Conservation (phyloP, 805 yeast genomes). For the Starmerella etchellsii region DNA sequence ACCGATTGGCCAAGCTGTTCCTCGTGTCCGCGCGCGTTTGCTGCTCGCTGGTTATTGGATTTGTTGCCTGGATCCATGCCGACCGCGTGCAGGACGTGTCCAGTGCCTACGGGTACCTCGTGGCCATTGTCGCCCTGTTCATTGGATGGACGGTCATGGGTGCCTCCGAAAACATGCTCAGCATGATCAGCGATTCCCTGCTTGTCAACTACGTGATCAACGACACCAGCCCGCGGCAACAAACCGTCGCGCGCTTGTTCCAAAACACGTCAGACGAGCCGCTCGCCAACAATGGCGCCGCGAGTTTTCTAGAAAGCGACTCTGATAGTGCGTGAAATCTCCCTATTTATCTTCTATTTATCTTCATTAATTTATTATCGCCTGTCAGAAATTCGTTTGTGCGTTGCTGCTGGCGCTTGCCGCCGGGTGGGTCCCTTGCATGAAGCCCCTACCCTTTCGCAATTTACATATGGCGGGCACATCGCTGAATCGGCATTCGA, state of each 20-base stretch:
- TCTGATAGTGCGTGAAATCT: too few species aligned
- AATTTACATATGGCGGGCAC: background rate
- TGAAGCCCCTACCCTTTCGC: too few species aligned
- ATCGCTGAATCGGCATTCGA: conserved; percentile 1
- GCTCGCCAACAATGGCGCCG: background rate
- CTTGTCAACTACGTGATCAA: conserved; percentile 30
- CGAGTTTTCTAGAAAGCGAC: background rate
- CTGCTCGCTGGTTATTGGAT: conserved; percentile 29
- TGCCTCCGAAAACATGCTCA: conserved; percentile 31
- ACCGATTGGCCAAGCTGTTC: conserved; percentile 29
- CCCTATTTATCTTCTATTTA: too few species aligned
- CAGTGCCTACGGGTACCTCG: conserved; percentile 30
- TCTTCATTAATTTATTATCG: too few species aligned
- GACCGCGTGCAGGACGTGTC: conserved; percentile 27
- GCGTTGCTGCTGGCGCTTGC: too few species aligned
- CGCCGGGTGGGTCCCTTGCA: too few species aligned
- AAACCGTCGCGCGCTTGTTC: conserved; percentile 25
- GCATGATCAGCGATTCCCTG: conserved; percentile 28
- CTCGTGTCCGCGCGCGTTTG: conserved; percentile 29
- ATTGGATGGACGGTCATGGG: conserved; percentile 34
- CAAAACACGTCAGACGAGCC: background rate
- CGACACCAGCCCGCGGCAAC: conserved; percentile 21
- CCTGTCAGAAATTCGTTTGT: too few species aligned
- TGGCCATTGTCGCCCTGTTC: conserved; percentile 30
- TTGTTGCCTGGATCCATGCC: conserved; percentile 32